A percentile compares a stretch with the other conserved stretches of the same genome.
These are phyloP conservation scores for Calonectria hawksworthii DNA, from an alignment of 2,329 filamentous ascomycete genomes.

Conservation along the genomic window DNA sequence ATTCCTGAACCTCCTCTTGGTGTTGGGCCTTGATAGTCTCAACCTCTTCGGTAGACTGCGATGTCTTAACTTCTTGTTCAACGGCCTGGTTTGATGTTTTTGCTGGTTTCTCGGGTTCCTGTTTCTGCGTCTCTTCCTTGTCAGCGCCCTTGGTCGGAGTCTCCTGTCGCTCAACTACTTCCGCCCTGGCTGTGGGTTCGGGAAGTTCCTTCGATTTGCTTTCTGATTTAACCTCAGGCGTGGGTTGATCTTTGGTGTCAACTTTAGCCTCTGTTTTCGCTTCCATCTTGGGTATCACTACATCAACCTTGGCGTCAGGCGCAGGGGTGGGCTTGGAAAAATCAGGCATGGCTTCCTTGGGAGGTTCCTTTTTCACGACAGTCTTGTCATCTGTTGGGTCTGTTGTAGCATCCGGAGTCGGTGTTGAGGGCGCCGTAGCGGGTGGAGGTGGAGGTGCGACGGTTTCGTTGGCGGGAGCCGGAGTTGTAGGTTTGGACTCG, in stretches of 20 bases:
- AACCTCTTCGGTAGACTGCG: conserved; percentile 35
- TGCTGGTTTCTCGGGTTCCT: not conserved
- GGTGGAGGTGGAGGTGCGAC: conserved; percentile 14
- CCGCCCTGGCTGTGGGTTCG: not conserved
- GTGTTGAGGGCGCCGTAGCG: not conserved
- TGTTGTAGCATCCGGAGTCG: not conserved
- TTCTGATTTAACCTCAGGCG: not conserved
- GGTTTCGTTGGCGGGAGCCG: conserved; percentile 10
- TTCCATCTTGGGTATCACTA: conserved; percentile 1
- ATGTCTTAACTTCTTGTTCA: not conserved
- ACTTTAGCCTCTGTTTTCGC: not conserved
- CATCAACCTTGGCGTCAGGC: not conserved
- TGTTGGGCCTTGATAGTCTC: conserved; percentile 56
- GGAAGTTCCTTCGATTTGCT: not conserved
- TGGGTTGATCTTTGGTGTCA: not conserved
- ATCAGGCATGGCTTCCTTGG: conserved; percentile 20
- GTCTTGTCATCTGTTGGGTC: not conserved
- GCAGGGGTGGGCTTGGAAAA: conserved; percentile 26
- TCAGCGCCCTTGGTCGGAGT: not conserved
- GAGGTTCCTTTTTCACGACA: conserved; percentile 5
- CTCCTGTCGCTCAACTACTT: not conserved
- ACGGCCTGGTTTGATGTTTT: conserved; percentile 10
- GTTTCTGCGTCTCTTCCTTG: not conserved
- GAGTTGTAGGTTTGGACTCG: conserved; percentile 29
- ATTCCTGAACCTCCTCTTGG: conserved; percentile 85